phyloP scores from a whole-genome alignment of 2,329 filamentous ascomycete genomes.

The Aspergillus ustus region DNA sequence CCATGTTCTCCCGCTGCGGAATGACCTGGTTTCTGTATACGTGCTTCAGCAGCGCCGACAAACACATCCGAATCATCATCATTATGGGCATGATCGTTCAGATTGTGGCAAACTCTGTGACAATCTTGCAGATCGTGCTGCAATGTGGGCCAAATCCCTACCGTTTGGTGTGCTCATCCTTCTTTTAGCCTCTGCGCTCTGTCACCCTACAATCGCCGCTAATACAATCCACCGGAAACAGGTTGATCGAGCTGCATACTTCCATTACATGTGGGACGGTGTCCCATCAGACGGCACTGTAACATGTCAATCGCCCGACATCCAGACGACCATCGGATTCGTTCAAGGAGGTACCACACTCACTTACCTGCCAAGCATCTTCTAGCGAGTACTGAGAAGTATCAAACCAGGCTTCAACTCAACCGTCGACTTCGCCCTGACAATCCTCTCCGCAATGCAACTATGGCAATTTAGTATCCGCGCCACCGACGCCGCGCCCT shows the following conservation, averaged over 20 bases:
- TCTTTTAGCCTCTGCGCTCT: neutral
- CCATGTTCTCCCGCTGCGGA: constrained; percentile 41
- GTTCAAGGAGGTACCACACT: constrained; percentile 37
- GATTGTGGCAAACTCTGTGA: constrained; percentile 38
- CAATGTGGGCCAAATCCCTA: constrained; percentile 44
- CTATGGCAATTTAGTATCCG: constrained; percentile 43
- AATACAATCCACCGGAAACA: constrained; percentile 2
- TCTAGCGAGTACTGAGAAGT: neutral
- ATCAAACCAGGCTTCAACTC: constrained; percentile 37
- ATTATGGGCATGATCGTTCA: constrained; percentile 39
- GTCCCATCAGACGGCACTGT: constrained; percentile 40
- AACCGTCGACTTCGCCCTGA: constrained; percentile 40
- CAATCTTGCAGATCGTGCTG: constrained; percentile 40
- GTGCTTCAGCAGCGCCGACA: constrained; percentile 39
- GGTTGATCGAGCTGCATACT: constrained; percentile 37
- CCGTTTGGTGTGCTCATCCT: constrained; percentile 24
- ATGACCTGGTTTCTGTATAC: constrained; percentile 45
- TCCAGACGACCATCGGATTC: constrained; percentile 42
- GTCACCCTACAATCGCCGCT: neutral
- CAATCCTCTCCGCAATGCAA: constrained; percentile 37
- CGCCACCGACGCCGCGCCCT: constrained; percentile 30
- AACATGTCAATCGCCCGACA: constrained; percentile 36
- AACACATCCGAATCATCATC: constrained; percentile 35
- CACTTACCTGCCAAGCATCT: neutral
- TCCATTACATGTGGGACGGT: constrained; percentile 46